Evolutionary conservation across 768 basidiomycete genomes (phyloP).

Genomic region (Chalciporus pseudorubinellus): DNA sequence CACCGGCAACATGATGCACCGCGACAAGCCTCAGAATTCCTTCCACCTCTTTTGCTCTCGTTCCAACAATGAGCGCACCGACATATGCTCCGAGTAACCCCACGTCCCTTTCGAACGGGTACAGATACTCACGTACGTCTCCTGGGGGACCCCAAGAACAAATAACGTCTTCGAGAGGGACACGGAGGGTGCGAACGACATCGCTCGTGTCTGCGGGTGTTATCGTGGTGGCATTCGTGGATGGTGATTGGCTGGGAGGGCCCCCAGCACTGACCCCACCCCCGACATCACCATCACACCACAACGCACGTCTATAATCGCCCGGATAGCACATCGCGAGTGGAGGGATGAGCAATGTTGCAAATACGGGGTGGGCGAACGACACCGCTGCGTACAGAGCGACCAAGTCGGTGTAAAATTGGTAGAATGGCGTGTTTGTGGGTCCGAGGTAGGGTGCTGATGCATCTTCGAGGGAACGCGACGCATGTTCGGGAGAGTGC

Average conservation of each 20-base stretch:
- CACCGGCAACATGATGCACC: conserved; percentile 74
- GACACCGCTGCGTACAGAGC: conserved; percentile 90
- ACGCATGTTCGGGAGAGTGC: conserved; percentile 6
- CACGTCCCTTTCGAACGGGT: conserved; percentile 63
- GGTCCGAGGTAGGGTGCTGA: conserved; percentile 57
- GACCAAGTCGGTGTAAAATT: conserved; percentile 90
- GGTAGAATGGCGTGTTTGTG: conserved; percentile 76
- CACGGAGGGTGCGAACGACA: conserved; percentile 55
- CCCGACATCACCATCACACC: conserved; percentile 73
- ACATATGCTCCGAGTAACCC: conserved; percentile 66
- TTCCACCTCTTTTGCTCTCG: conserved; percentile 34
- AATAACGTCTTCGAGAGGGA: conserved; percentile 50
- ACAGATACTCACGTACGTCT: conserved; percentile 61
- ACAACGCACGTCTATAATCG: conserved; percentile 84
- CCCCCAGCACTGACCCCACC: neutral
- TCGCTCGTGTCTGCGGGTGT: conserved; percentile 3
- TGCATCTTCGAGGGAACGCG: conserved; percentile 47
- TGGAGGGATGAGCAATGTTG: conserved; percentile 70
- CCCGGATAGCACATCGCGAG: conserved; percentile 69
- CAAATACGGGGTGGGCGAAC: conserved; percentile 77
- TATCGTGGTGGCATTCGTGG: neutral
- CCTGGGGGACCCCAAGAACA: conserved; percentile 4
- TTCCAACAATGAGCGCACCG: conserved; percentile 44
- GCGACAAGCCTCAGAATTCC: conserved; percentile 69
- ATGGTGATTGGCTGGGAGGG: neutral